Conservation (phyloP, 1,139 yeast species). For the Arxiozyma bovina region DNA sequence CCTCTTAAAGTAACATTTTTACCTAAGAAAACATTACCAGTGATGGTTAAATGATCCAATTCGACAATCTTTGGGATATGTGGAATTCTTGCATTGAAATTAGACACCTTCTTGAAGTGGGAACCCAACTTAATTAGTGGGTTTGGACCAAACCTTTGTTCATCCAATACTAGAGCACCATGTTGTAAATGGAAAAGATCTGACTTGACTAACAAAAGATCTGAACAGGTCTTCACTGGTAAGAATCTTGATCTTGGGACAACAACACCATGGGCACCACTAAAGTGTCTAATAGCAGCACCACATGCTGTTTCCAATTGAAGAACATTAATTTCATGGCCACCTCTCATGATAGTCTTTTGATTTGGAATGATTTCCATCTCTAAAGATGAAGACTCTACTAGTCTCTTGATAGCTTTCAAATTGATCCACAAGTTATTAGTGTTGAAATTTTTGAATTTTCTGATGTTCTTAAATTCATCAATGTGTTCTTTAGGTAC, state of each 20-base stretch:
- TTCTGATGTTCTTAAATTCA: slow-evolving; percentile 94
- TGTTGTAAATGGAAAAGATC: slow-evolving; percentile 87
- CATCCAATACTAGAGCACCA: slow-evolving; percentile 80
- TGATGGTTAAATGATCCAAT: slow-evolving; percentile 91
- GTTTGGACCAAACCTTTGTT: slow-evolving; percentile 82
- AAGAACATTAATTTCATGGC: slow-evolving; percentile 75
- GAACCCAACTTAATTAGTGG: slow-evolving; percentile 95
- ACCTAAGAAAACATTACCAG: slow-evolving; percentile 92
- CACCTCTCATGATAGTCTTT: slow-evolving; percentile 66
- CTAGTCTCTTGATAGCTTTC: slow-evolving; percentile 85
- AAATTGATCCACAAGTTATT: slow-evolving; percentile 96
- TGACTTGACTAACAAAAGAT: slow-evolving; percentile 88
- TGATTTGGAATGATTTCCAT: slow-evolving; percentile 93
- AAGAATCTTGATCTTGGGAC: slow-evolving; percentile 96
- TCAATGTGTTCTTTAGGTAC: slow-evolving; percentile 98
- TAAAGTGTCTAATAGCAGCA: slow-evolving; percentile 95
- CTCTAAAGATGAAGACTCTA: slow-evolving; percentile 73
- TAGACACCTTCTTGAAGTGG: slow-evolving; percentile 89
- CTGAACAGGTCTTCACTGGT: slow-evolving; percentile 97
- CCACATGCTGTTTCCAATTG: slow-evolving; percentile 99
- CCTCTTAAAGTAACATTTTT: slow-evolving; percentile 88
- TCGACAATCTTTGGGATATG: slow-evolving; percentile 95
- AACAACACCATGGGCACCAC: slow-evolving; percentile 94
- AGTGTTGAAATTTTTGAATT: slow-evolving; percentile 95
- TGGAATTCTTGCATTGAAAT: slow-evolving; percentile 81